Conservation (phyloP, 2,329 filamentous ascomycete species). For the Drechslerella stenobrocha region DNA sequence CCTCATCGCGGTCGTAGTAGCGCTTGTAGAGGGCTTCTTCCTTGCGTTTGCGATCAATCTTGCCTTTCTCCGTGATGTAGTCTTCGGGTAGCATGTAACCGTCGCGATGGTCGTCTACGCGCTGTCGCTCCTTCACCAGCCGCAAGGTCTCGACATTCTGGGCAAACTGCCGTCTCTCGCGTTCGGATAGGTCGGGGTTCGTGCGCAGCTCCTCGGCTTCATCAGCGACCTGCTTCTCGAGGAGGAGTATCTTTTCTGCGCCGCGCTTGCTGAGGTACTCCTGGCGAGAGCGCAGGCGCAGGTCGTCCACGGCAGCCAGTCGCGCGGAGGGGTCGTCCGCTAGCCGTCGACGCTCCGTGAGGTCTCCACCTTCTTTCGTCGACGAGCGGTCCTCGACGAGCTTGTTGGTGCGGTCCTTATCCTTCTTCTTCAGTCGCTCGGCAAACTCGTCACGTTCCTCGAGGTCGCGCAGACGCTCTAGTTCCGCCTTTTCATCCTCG, state of each 20-base stretch:
- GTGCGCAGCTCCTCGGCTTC: conserved; percentile 79
- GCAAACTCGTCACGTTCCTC: conserved; percentile 78
- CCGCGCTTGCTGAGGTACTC: conserved; percentile 94
- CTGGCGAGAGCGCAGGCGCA: conserved; percentile 82
- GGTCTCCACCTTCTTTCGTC: conserved; percentile 62
- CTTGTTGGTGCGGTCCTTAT: conserved; percentile 71
- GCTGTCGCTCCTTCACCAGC: conserved; percentile 78
- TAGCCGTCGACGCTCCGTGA: conserved; percentile 65
- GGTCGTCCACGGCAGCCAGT: conserved; percentile 73
- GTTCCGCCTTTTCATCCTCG: conserved; percentile 64
- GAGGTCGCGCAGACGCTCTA: conserved; percentile 67
- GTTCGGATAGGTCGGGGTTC: conserved; percentile 72
- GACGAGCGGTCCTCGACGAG: conserved; percentile 64
- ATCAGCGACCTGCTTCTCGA: conserved; percentile 86
- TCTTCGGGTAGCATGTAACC: conserved; percentile 93
- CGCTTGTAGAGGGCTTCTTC: conserved; percentile 86
- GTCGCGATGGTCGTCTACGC: conserved; percentile 88
- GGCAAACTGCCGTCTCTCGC: conserved; percentile 83
- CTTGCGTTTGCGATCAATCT: conserved; percentile 83
- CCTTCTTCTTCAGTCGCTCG: conserved; percentile 72
- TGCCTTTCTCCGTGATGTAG: conserved; percentile 90
- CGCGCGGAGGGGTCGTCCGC: conserved; percentile 70
- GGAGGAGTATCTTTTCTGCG: conserved; percentile 77
- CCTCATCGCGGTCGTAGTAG: conserved; percentile 83
- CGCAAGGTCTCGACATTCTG: conserved; percentile 81